These are phyloP conservation scores for Diaporthe sp. DNA, from an alignment of 2,329 filamentous ascomycete species.

Conservation along the genomic window DNA sequence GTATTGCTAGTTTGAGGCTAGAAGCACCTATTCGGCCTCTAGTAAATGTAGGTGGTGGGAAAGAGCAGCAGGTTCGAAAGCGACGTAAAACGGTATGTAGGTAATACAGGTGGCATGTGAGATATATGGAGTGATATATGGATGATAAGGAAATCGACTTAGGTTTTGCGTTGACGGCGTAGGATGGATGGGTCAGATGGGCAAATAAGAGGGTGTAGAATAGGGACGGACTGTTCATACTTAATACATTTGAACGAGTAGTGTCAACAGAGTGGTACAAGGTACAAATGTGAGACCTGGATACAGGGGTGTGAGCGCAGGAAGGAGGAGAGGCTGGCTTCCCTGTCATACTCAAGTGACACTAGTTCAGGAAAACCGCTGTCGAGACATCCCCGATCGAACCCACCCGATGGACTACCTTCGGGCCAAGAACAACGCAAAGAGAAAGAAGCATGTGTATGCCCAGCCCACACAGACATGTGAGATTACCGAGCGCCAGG, in stretches of 20 bases:
- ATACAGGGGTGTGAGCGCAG: conserved; percentile 26
- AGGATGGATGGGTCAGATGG: not conserved
- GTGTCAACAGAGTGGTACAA: not conserved
- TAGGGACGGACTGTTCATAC: conserved; percentile 18
- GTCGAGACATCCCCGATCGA: conserved; percentile 25
- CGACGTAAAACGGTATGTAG: not conserved
- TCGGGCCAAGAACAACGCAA: conserved; percentile 32
- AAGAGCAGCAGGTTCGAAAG: not conserved
- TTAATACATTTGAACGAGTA: conserved; percentile 26
- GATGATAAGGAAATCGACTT: not conserved
- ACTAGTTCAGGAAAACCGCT: conserved; percentile 26
- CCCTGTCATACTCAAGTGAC: conserved; percentile 31
- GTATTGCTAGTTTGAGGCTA: conserved; percentile 15
- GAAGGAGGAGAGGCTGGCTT: conserved; percentile 22
- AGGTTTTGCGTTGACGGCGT: not conserved
- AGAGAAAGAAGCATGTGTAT: conserved; percentile 30
- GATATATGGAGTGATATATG: not conserved
- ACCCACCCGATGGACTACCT: conserved; percentile 23
- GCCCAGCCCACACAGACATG: conserved; percentile 29
- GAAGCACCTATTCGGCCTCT: conserved; percentile 11
- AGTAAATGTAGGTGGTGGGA: conserved; percentile 41
- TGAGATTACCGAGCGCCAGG: conserved; percentile 30
- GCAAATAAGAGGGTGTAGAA: not conserved
- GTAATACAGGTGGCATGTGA: not conserved
- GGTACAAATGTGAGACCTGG: conserved; percentile 16